phyloP scores from a whole-genome alignment of 2,329 filamentous ascomycete genomes.

The Epichloe baconii region DNA sequence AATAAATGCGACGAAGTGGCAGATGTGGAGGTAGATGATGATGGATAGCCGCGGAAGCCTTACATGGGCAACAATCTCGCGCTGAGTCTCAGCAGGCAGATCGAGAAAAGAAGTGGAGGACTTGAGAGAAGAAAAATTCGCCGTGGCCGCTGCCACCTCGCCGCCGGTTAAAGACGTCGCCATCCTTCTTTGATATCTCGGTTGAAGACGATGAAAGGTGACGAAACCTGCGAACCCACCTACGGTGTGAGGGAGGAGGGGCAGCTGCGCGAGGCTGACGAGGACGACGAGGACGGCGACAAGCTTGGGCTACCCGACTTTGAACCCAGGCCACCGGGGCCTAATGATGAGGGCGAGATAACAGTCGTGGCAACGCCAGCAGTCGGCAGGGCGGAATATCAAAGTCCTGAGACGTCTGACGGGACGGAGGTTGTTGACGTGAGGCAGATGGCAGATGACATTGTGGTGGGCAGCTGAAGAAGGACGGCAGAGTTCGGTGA shows the following conservation, averaged over 20 bases:
- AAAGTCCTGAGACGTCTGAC: neutral
- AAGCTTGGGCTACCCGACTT: neutral
- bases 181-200: neutral
- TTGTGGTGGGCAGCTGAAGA: too few relatives aligned
- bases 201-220: neutral
- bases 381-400: neutral
- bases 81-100: slow-evolving; percentile 34
- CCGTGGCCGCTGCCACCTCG: neutral
- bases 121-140: slow-evolving; percentile 2
- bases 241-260: neutral
- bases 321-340: neutral
- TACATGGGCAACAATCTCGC: slow-evolving; percentile 35
- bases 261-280: neutral
- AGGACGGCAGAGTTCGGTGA: too few relatives aligned
- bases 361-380: neutral
- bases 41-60: slow-evolving; percentile 8
- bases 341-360: too few relatives aligned
- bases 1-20: neutral
- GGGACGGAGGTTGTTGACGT: neutral
- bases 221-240: neutral
- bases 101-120: slow-evolving; percentile 23
- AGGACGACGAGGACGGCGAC: too few relatives aligned
- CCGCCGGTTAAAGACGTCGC: neutral
- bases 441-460: neutral
- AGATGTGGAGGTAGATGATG: neutral